These are phyloP conservation scores for Linnemannia zychae DNA, from an alignment of 192 early-diverging fungal species.

Conservation along the genomic window DNA sequence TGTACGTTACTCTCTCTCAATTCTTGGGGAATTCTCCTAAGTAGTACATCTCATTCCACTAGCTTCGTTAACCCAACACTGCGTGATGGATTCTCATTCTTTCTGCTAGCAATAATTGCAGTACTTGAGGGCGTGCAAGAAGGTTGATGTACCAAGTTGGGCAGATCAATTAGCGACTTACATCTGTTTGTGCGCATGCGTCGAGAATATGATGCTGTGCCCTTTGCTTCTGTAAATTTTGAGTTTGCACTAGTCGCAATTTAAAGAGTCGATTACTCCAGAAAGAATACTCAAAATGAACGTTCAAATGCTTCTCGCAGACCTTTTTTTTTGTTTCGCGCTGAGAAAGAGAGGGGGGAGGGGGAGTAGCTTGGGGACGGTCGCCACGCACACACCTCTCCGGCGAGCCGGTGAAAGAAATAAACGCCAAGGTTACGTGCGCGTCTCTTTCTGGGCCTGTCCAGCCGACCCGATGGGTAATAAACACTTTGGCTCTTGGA, in stretches of 20 bases:
- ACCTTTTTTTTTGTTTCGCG: background rate
- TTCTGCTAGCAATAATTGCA: background rate
- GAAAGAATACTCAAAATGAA: background rate
- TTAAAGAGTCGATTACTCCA: background rate
- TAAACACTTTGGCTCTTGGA: background rate
- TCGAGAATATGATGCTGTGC: slow-evolving; percentile 4
- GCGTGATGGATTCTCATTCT: background rate
- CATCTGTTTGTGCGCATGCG: background rate
- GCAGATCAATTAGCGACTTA: background rate
- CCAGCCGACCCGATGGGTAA: background rate
- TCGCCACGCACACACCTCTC: background rate
- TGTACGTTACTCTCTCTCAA: background rate
- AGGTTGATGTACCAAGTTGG: background rate
- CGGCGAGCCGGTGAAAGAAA: background rate
- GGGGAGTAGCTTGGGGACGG: background rate
- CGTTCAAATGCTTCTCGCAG: background rate
- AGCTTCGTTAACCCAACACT: background rate
- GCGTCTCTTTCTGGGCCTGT: background rate
- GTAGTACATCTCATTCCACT: background rate
- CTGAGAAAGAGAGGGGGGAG: background rate
- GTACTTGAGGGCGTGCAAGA: background rate
- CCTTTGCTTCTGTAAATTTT: background rate
- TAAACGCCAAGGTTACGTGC: background rate
- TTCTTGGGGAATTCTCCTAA: background rate
- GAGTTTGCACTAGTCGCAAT: background rate